Percentiles rank a stretch among this genome's conserved stretches.
phyloP scores from a whole-genome alignment of 2,329 filamentous ascomycete genomes.

The Colletotrichum nymphaeae region DNA sequence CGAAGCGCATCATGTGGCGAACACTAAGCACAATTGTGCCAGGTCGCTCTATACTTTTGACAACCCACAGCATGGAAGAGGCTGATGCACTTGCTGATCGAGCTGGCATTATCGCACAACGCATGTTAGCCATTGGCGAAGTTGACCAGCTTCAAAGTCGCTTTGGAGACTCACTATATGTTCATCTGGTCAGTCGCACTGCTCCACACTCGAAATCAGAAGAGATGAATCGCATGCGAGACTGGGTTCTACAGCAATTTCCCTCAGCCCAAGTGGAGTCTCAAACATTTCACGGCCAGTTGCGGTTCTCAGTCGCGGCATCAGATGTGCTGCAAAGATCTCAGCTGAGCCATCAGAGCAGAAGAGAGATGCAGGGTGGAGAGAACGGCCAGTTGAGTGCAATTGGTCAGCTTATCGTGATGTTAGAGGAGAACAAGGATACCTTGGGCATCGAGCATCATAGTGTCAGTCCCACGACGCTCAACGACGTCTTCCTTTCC shows the following conservation, averaged over 20 bases:
- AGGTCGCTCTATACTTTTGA: slow-evolving; percentile 86
- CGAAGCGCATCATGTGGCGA: slow-evolving; percentile 93
- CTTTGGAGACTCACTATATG: slow-evolving; percentile 82
- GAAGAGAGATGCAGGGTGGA: background rate
- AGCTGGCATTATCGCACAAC: slow-evolving; percentile 85
- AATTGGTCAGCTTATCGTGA: slow-evolving; percentile 76
- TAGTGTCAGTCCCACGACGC: slow-evolving; percentile 86
- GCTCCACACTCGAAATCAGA: slow-evolving; percentile 78
- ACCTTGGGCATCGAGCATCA: slow-evolving; percentile 83
- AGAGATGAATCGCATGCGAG: slow-evolving; percentile 74
- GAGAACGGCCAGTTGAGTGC: slow-evolving; percentile 49
- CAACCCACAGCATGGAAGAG: slow-evolving; percentile 96
- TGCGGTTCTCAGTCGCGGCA: slow-evolving; percentile 42
- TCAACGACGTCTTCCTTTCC: slow-evolving; percentile 90
- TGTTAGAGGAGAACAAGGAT: slow-evolving; percentile 78
- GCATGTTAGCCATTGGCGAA: slow-evolving; percentile 87
- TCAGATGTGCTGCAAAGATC: slow-evolving; percentile 13
- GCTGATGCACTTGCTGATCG: slow-evolving; percentile 87
- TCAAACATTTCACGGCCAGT: slow-evolving; percentile 56
- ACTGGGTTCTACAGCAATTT: slow-evolving; percentile 73
- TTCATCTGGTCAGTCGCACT: slow-evolving; percentile 81
- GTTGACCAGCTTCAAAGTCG: slow-evolving; percentile 76
- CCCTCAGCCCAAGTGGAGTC: slow-evolving; percentile 73
- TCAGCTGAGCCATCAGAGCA: background rate
- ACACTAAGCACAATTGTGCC: slow-evolving; percentile 79